Base-by-base conservation (phyloP, 1,284 basidiomycete genomes). In the Ustilago shanxiensis region DNA sequence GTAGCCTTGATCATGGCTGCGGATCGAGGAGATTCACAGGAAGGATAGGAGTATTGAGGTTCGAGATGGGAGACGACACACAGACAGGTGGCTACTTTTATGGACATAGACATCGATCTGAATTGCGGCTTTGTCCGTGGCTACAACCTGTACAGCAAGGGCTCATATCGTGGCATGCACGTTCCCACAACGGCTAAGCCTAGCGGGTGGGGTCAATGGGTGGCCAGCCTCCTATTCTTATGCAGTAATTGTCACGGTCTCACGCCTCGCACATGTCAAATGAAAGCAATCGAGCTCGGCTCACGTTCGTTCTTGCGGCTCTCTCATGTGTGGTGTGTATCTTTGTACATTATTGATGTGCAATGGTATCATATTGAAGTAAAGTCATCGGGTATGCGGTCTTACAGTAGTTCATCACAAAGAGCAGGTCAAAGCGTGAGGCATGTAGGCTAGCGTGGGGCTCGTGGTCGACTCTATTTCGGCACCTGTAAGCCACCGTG, bases 1-100 rank as follows among this genome's bases (percentile, higher is more conserved):
- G 39, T 37, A 7, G 53, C 26, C 22, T 45, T 50, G 20, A 14
- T 41, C 65, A 60, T 66, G 18, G 20, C 22, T n/a, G 41, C 31
- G 14, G n/a, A 24, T 6, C 31, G 11, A 33, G 31, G 41, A 22
- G 28, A 10, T n/a, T n/a, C n/a, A n/a, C n/a, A n/a, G n/a, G n/a
- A 31, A 22, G 3, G n/a, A 50, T 7, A 41, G 37, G 14, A 11
- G 37, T 41, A 16, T 41, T 20, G n/a, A 10, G 39, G 13, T n/a
- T n/a, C n/a, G 39, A 41, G 33, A 53, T 35, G 51, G 16, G 14
- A 47, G n/a, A 26, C 13, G 20, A 47, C n/a, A n/a, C n/a, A 10
- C n/a, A 47, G 24, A 13, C 37, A n/a, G 14, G 14, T 16, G 13
- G 13, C 6, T 41, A 1, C 37, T 41, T 41, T 41, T 41, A 41